These are phyloP conservation scores for Penstemon davidsonii DNA, from an alignment of 257 asterid species.

Conservation along the genomic window DNA sequence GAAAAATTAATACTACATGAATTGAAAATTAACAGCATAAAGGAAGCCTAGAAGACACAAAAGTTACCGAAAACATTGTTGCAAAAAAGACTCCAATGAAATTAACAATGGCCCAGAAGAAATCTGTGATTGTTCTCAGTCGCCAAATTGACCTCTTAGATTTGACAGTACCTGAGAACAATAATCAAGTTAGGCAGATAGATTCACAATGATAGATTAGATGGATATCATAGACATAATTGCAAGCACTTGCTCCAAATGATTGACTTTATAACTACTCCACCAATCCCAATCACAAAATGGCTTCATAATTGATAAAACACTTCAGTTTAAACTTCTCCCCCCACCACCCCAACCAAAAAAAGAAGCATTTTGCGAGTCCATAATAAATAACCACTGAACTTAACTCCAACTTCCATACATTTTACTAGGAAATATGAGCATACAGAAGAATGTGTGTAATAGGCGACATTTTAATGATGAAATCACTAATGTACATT, in stretches of 20 bases:
- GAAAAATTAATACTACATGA: conserved; percentile 12
- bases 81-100: conserved; percentile 66
- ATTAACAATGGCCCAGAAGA: conserved; percentile 77
- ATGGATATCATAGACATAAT: not conserved
- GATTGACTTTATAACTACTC: not conserved
- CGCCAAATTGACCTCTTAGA: conserved; percentile 86
- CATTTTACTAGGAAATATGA: not conserved
- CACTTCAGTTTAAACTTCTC: not conserved
- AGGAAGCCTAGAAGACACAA: not conserved
- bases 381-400: no score
- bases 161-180: conserved; percentile 75
- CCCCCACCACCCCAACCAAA: not conserved
- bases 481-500: not conserved
- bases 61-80: conserved; percentile 89
- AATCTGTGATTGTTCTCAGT: conserved; percentile 70
- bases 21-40: not conserved
- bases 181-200: conserved; percentile 10
- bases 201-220: not conserved
- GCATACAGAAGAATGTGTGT: not conserved
- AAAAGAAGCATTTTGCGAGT: not conserved
- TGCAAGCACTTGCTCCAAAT: not conserved
- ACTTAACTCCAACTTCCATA: no score
- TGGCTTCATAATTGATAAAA: not conserved
- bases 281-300: not conserved
- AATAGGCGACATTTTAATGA: not conserved